A percentile compares a stretch with the other conserved stretches of the same genome.
Evolutionary conservation across 208 protist species (phyloP).

Genomic region (Wallacemonas sp.): DNA sequence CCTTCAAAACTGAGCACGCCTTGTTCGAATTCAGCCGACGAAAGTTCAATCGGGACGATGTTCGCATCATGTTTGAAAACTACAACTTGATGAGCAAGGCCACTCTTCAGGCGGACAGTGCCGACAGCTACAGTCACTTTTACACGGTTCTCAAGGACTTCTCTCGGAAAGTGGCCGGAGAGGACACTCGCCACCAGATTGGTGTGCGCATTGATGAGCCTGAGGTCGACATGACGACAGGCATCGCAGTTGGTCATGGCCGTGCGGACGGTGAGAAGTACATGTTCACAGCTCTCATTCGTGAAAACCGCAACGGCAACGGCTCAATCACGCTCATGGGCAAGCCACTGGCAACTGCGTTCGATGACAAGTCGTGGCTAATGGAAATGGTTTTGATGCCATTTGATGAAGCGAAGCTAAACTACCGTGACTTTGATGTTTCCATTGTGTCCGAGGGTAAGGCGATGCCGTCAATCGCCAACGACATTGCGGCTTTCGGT

Average conservation of each 20-base stretch:
- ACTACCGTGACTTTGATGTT: conserved; percentile 87
- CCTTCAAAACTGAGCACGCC: conserved; percentile 90
- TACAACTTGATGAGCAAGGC: conserved; percentile 88
- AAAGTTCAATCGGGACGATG: conserved; percentile 88
- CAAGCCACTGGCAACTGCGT: conserved; percentile 67
- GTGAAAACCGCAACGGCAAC: conserved; percentile 78
- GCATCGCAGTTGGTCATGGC: conserved; percentile 80
- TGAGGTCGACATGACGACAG: conserved; percentile 76
- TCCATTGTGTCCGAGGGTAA: conserved; percentile 83
- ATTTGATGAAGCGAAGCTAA: conserved; percentile 86
- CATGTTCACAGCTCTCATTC: conserved; percentile 75
- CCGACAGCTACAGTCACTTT: conserved; percentile 91
- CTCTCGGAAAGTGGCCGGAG: conserved; percentile 82
- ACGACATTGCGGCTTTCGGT: conserved; percentile 84
- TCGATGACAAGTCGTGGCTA: conserved; percentile 88
- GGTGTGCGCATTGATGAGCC: conserved; percentile 89
- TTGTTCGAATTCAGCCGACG: conserved; percentile 87
- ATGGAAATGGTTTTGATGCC: conserved; percentile 91
- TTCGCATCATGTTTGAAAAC: conserved; percentile 91
- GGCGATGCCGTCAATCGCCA: conserved; percentile 80
- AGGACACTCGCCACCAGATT: conserved; percentile 89
- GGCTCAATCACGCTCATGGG: conserved; percentile 76
- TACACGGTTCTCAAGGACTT: conserved; percentile 86
- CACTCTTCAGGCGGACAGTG: conserved; percentile 65
- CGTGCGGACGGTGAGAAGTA: conserved; percentile 87